Base-by-base conservation (phyloP, 345 rosid genomes). In the Geranium brycei region DNA sequence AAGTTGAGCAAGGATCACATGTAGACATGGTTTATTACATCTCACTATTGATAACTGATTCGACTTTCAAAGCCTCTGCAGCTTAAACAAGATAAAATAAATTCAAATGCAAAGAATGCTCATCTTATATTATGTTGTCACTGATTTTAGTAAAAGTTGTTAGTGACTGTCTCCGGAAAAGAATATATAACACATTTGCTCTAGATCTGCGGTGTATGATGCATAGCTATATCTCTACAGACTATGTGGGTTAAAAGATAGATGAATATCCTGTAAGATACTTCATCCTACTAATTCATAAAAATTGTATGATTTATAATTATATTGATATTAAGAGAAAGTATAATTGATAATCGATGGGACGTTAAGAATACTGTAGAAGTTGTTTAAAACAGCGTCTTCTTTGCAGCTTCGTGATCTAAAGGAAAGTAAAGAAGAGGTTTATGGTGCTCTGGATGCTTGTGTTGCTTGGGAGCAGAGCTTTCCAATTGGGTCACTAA, bases 391-490 rank as follows among this genome's bases (percentile, higher is more conserved):
- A 47, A 47, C 23, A 15, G 23, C 23, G 56, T 19, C 67, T 47
- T 66, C 18, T 60, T 1, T 68, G 78, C 82, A 91, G 97, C 91
- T 92, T 72, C 70, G 77, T 64, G 89, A 87, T 69, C 77, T 89
- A 14, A 81, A 79, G 70, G 91, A 92, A 76, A 73, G 78, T 71
- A 89, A 87, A 79, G 96, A 89, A 73, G 85, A 84, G 47, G 80
- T 92, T 38, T 92, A 92, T 72, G 88, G 96, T 74, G 80, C 91
- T 77, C 88, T 92, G 31, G 95, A 92, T 78, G 93, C 95, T 53
- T 92, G 96, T 95, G 89, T 91, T 73, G 96, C 98, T 59, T 89
- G 96, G 95, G 96, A 92, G 79, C 84, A 75, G 19, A 81, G 72
- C 15, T 92, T 92, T 76, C 98, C 98, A 19, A 75, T 87, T 73